phyloP scores from a whole-genome alignment of 495 filamentous ascomycete species.

The Pyrenula massariospora region DNA sequence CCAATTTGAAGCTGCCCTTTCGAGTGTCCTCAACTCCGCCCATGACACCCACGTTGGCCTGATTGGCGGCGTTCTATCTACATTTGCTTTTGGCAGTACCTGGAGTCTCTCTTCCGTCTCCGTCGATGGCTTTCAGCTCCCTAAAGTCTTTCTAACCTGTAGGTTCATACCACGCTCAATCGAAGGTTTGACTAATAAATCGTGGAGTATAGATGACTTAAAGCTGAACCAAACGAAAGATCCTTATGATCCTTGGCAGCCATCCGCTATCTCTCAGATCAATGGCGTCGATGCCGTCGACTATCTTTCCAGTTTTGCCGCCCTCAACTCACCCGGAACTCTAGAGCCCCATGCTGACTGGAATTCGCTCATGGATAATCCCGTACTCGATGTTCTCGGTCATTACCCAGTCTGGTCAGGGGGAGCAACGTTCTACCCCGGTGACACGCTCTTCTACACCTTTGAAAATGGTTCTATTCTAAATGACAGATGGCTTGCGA shows the following conservation, averaged over 20 bases:
- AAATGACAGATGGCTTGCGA: not conserved
- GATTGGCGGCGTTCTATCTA: not conserved
- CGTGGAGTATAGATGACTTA: too few relatives aligned
- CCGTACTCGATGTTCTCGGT: not conserved
- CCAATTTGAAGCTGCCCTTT: not conserved
- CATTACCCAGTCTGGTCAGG: not conserved
- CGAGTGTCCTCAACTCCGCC: not conserved
- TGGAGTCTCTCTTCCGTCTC: not conserved
- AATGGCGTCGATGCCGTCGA: not conserved
- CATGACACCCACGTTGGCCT: not conserved
- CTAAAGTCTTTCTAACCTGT: not conserved
- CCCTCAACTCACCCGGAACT: not conserved
- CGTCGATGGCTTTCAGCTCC: not conserved
- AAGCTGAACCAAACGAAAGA: too few relatives aligned
- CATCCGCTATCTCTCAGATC: not conserved
- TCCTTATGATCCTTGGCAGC: not conserved
- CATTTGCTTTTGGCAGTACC: not conserved
- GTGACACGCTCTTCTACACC: not conserved
- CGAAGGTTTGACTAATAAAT: too few relatives aligned
- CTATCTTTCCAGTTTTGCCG: not conserved
- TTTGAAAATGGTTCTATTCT: not conserved
- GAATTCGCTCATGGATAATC: not conserved
- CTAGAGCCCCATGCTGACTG: not conserved
- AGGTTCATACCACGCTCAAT: not conserved
- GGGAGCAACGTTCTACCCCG: not conserved